Base-by-base conservation (phyloP, 805 yeast species). In the Barnettozyma sp. region DNA sequence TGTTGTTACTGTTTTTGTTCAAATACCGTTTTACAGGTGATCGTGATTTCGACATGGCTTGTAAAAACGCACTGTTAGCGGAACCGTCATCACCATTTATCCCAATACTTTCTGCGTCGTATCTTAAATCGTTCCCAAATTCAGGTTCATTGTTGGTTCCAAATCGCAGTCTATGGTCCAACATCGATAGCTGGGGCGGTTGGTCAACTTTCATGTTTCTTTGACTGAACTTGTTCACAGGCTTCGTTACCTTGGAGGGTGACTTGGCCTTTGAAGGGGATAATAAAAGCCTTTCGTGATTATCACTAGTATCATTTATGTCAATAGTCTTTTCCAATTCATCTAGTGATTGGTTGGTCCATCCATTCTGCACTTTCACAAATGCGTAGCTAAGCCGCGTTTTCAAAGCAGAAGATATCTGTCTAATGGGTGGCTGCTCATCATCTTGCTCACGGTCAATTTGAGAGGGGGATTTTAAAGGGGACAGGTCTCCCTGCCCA, bases 331-430 rank as follows among this genome's bases (percentile, higher is more conserved):
- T 55, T 29, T 53, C 58, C 23, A 53, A 19, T 22, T 54, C 56
- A 30, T 50, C 57, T 12, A 54, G 30, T 4, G 55, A 49, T 30
- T 54, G 55, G 33, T 51, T 48, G 9, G 49, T 38, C 58, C 56
- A 52, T 4, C 58, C 58, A 13, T 53, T 40, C 34, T 63, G 63
- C 35, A 60, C 49, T 43, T 63, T 63, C 9, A 63, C 60, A 42
- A 61, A 55, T 2, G 70, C 70, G 45, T 63, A 62, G 36, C 60
- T 62, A 12, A 65, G 45, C 37, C 69, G 50, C 11, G 68, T 61
- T 38, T 60, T 61, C 26, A 65, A 48, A 38, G 59, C 59, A 16
- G 60, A 55, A 1, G 70, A 63, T 14, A 65, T 56, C 31, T 61
- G 62, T 33, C 66, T 52, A 11, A 63, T 63, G 9, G 68, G 68